Evolutionary conservation across 495 filamentous ascomycete species (phyloP).

Genomic region (Aspergillus homomorphus): DNA sequence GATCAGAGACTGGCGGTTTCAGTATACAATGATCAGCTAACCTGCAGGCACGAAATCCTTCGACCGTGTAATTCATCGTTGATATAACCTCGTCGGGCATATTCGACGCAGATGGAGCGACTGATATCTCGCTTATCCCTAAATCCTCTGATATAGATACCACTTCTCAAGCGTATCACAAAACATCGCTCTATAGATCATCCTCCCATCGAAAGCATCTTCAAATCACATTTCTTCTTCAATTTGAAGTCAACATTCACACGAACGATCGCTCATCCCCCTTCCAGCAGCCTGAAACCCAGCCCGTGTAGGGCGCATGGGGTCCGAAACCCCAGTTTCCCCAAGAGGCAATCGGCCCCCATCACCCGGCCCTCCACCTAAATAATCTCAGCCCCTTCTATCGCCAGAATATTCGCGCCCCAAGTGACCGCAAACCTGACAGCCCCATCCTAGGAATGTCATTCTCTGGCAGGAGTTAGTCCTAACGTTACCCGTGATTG

Average conservation of each 20-base stretch:
- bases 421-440: too few species aligned
- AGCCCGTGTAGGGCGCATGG: background rate
- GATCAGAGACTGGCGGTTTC: background rate
- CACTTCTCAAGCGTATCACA: too few species aligned
- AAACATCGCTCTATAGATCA: too few species aligned
- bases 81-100: background rate
- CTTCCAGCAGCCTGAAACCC: background rate
- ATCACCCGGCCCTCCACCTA: background rate
- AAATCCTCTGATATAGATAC: too few species aligned
- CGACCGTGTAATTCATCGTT: background rate
- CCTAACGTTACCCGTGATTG: too few species aligned
- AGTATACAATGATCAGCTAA: background rate
- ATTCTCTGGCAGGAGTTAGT: too few species aligned
- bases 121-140: background rate
- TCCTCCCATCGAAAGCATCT: too few species aligned
- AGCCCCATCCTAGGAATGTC: too few species aligned
- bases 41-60: background rate
- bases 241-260: too few species aligned
- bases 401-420: too few species aligned
- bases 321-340: background rate
- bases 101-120: background rate
- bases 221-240: too few species aligned
- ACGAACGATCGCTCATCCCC: background rate
- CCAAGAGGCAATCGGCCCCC: background rate
- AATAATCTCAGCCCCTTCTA: background rate